phyloP scores from a whole-genome alignment of 768 basidiomycete genomes.

The Lentinula edodes region DNA sequence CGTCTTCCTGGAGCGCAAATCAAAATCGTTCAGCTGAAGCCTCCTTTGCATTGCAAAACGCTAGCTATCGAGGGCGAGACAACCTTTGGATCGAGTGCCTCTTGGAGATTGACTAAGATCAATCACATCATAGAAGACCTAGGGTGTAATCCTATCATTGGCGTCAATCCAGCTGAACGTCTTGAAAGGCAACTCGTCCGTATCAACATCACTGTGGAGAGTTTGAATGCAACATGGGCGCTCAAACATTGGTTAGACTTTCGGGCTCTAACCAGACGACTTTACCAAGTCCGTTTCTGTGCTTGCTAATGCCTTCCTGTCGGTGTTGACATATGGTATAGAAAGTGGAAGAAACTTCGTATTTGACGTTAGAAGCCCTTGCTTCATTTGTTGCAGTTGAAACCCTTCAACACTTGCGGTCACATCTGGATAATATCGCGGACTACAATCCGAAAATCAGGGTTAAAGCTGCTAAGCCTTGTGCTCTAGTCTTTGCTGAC shows the following conservation, averaged over 20 bases:
- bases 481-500: constrained; percentile 61
- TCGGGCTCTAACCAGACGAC: background rate
- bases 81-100: constrained; percentile 12
- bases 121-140: constrained; percentile 33
- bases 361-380: constrained; percentile 68
- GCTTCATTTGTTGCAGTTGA: constrained; percentile 48
- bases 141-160: constrained; percentile 51
- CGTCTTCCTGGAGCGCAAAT: constrained; percentile 30
- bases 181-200: constrained; percentile 55
- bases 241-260: constrained; percentile 14
- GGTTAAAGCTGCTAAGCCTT: constrained; percentile 65
- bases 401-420: constrained; percentile 28
- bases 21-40: constrained; percentile 40
- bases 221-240: constrained; percentile 12
- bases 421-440: constrained; percentile 2
- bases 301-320: background rate
- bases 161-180: constrained; percentile 65
- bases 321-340: constrained; percentile 17
- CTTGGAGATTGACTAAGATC: constrained; percentile 17
- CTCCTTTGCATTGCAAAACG: constrained; percentile 44
- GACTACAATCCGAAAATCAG: constrained; percentile 27
- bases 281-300: constrained; percentile 26
- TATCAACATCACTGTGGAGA: constrained; percentile 32
- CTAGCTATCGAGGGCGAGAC: constrained; percentile 35
- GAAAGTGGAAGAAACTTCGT: constrained; percentile 44